Conservation (phyloP, 208 protist species). For the Herpetomonas muscarum region DNA sequence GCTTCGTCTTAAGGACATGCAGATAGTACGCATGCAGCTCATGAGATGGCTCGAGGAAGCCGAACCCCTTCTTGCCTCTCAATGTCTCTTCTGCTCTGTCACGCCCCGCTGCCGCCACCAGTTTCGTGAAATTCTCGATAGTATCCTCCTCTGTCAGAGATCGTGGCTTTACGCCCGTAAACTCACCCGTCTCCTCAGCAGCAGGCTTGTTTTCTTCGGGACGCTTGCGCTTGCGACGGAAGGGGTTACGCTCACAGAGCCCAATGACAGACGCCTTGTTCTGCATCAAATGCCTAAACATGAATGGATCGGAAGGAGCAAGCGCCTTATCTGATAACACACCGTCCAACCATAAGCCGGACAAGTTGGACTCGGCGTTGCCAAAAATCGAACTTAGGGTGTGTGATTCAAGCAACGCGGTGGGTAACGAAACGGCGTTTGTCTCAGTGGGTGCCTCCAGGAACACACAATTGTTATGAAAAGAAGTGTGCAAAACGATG, state of each 20-base stretch:
- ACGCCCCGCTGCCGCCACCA: conserved; percentile 47
- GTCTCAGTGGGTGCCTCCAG: conserved; percentile 33
- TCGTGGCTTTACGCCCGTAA: conserved; percentile 30
- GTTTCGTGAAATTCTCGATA: conserved; percentile 64
- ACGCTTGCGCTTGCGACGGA: conserved; percentile 32
- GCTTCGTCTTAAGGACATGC: conserved; percentile 27
- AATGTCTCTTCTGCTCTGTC: conserved; percentile 70
- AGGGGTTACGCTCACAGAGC: conserved; percentile 43
- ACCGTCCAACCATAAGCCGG: conserved; percentile 71
- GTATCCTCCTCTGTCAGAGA: conserved; percentile 50
- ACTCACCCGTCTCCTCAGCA: conserved; percentile 26
- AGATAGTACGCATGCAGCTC: conserved; percentile 74
- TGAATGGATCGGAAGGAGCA: conserved; percentile 31
- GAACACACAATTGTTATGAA: conserved; percentile 80
- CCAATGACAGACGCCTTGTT: conserved; percentile 36
- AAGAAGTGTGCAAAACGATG: conserved; percentile 67
- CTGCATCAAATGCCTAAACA: conserved; percentile 44
- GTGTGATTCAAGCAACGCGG: conserved; percentile 43
- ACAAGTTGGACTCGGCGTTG: conserved; percentile 19
- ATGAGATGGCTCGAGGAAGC: conserved; percentile 65
- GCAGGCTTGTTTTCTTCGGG: conserved; percentile 13
- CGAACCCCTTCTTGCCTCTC: conserved; percentile 71
- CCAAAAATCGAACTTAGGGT: conserved; percentile 51
- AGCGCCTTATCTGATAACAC: conserved; percentile 39
- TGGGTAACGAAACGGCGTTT: conserved; percentile 46